Base-by-base conservation (phyloP, 257 asterid genomes). In the Paulownia fortunei region DNA sequence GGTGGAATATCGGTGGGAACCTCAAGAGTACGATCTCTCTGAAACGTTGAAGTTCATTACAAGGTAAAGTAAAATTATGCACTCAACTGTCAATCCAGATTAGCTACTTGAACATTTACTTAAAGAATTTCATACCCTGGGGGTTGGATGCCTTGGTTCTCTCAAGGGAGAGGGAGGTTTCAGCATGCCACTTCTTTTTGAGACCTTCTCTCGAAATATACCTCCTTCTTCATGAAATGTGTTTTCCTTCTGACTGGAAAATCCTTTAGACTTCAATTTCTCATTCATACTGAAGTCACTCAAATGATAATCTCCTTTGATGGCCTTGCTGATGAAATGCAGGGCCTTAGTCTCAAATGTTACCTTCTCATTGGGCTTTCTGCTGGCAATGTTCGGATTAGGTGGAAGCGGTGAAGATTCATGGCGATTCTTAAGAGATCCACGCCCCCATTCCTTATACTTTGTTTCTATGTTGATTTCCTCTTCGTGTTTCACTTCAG, bases 261-360 rank as follows among this genome's bases (percentile, higher is more conserved):
- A 79, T 23, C 74, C 72, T 34, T 72, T 88, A 0, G 85, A 76
- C 68, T 74, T 83, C 23, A 65, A 6, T 69, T 88, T 93, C 13
- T 87, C 87, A 16, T 73, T 77, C 5, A 66, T 59, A 18, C 82
- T 81, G 75, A 91, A 89, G 77, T 91, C 92, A 49, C 82, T 84
- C 21, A 85, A 81, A 39, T 81, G 86, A 54, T 92, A 89, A 61
- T 93, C 98, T 77, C 97, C 98, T 80, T 86, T 94, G 0, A 94
- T 90, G 63, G 97, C 98, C 85, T 89, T 94, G 87, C 82, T 85
- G 76, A 93, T 91, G 83, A 94, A 94, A 84, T 90, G 92, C 83
- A 92, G 72, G 23, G 92, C 89, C 84, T 90, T 94, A 23, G 89
- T 86, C 78, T 93, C 95, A 41, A 90, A 90, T 3, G 87, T 58